Percentiles rank a stretch among this genome's conserved stretches.
phyloP scores from a whole-genome alignment of 2,329 filamentous ascomycete species.

The Pseudomassariella vexata region DNA sequence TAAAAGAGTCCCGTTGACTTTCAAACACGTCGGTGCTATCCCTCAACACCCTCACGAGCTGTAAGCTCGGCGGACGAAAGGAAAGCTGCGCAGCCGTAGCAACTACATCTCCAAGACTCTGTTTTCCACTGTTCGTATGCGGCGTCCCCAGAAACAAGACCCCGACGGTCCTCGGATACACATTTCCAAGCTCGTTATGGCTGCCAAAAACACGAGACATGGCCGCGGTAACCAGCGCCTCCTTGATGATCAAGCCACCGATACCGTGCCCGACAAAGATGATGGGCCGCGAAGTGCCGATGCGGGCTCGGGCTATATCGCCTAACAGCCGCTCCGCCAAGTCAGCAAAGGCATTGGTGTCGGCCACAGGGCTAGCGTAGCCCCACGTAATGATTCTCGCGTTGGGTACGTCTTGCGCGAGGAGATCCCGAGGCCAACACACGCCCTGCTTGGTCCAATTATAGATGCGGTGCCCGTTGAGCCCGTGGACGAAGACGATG shows the following conservation, averaged over 20 bases:
- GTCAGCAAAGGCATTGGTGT: constrained; percentile 18
- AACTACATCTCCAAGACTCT: constrained; percentile 21
- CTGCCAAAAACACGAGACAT: constrained; percentile 23
- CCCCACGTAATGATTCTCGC: constrained; percentile 22
- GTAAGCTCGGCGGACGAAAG: constrained; percentile 13
- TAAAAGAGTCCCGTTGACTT: constrained; percentile 20
- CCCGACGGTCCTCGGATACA: constrained; percentile 23
- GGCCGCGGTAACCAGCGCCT: constrained; percentile 22
- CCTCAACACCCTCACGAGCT: constrained; percentile 17
- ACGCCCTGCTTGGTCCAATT: constrained; percentile 20
- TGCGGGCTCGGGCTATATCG: constrained; percentile 19
- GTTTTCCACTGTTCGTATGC: constrained; percentile 19
- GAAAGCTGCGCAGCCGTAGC: constrained; percentile 20
- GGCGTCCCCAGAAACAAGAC: constrained; percentile 24
- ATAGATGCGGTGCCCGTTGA: constrained; percentile 19
- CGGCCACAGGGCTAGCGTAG: constrained; percentile 15
- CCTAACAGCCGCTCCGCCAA: constrained; percentile 19
- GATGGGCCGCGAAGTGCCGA: constrained; percentile 20
- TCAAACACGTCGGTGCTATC: constrained; percentile 20
- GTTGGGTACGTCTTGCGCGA: constrained; percentile 19
- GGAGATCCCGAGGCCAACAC: constrained; percentile 23
- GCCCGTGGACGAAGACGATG: constrained; percentile 23
- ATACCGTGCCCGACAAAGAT: constrained; percentile 24
- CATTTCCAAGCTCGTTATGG: constrained; percentile 23
- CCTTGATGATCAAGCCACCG: constrained; percentile 23